These are phyloP conservation scores for Coniochaeta sp. DNA, from an alignment of 2,329 filamentous ascomycete genomes.

Conservation along the genomic window DNA sequence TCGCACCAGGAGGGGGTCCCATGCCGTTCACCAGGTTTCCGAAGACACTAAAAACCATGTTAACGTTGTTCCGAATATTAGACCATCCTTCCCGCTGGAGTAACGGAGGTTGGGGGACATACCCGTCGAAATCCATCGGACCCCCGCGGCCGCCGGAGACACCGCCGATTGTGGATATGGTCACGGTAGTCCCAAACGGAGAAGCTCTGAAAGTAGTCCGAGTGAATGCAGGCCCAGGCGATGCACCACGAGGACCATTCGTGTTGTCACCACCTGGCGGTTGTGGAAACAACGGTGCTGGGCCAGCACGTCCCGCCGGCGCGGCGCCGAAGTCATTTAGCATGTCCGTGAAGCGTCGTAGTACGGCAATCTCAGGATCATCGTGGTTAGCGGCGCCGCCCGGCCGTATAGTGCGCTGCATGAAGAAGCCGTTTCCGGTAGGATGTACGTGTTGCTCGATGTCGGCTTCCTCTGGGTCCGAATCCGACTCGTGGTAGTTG, in stretches of 20 bases:
- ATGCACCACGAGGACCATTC: not conserved
- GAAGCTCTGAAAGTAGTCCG: not conserved
- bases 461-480: constrained; percentile 52
- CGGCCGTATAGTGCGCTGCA: constrained; percentile 22
- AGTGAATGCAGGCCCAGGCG: not conserved
- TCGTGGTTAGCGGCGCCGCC: constrained; percentile 16
- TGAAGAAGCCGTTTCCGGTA: constrained; percentile 34
- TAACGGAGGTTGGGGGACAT: constrained; percentile 16
- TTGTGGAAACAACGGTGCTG: not conserved
- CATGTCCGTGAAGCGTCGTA: constrained; percentile 37
- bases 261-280: not conserved
- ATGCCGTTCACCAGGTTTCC: constrained; percentile 31
- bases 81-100: constrained; percentile 3
- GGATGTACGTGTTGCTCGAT: constrained; percentile 43
- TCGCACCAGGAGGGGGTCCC: constrained; percentile 1
- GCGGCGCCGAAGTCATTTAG: constrained; percentile 25
- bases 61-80: constrained; percentile 16
- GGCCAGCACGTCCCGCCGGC: constrained; percentile 7
- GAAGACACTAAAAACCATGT: constrained; percentile 35
- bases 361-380: constrained; percentile 17
- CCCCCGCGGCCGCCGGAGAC: constrained; percentile 13
- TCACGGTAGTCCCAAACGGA: constrained; percentile 35
- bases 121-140: constrained; percentile 37
- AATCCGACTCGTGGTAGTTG: constrained; percentile 26
- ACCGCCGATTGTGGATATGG: constrained; percentile 32